Evolutionary conservation across 176 grass and related monocot species (phyloP), one percentile per base, ranked within the genome.

Genomic region (Themeda triandra): DNA sequence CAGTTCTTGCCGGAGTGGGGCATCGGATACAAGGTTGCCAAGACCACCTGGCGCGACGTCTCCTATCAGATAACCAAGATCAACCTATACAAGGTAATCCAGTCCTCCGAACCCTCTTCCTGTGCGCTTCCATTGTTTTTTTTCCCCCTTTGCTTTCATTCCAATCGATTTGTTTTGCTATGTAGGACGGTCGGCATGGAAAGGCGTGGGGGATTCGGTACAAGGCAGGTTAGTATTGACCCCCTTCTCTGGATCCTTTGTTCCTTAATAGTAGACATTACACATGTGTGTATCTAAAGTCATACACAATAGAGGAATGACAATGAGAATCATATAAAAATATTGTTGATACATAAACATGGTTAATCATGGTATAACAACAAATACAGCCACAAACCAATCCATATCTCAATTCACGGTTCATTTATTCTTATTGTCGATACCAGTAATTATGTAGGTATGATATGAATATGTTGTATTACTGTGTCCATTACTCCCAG

Each of bases 1-100:
- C 91, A 98, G 77, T 98, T 98, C 91, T 82, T 98, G 15, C 95
- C 95, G 0, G 69, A 75, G 30, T 95, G 95, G 95, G 95, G 95
- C 54, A 77, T 98, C 27, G 95, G 93, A 1, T 95, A 90, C 83
- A 92, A 92, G 85, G 91, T 98, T 41, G 96, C 96, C 66, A 98
- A 98, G 89, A 93, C 85, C 24, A 90, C 90, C 68, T 98, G 95
- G 95, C 92, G 91, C 53, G 93, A 98, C 39, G 91, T 98, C 40
- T 95, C 91, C 7, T 98, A 98, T 69, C 84, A 93, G 77, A 88
- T 98, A 83, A 93, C 96, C 46, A 95, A 90, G 85, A 95, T 98
- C 80, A 98, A 98, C 86, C 88, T 98, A n/a, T 98, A 98, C 77
- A 98, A 98, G 95, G 90, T 91, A 3, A 33, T 37, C 41, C 21